phyloP scores from a whole-genome alignment of 2,329 filamentous ascomycete species.

The Hypoxylon rubiginosum region DNA sequence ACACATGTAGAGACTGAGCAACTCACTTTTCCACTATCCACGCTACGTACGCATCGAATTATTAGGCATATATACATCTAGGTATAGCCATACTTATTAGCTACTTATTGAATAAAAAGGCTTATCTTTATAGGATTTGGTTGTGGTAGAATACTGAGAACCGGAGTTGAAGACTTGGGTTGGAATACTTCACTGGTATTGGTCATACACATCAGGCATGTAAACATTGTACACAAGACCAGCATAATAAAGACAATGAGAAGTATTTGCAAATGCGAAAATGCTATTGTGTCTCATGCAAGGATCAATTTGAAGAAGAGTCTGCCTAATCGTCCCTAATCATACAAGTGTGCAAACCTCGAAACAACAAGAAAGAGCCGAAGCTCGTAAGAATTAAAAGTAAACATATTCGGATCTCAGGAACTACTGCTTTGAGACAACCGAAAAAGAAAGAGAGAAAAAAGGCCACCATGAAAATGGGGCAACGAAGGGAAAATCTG shows the following conservation, averaged over 20 bases:
- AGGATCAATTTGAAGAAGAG: background rate
- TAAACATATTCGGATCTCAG: background rate
- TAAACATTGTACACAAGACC: background rate
- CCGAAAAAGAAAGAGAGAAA: background rate
- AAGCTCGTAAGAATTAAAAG: background rate
- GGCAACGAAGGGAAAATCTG: background rate
- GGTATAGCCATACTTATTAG: background rate
- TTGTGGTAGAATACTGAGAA: background rate
- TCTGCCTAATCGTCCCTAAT: background rate
- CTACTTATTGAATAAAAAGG: background rate
- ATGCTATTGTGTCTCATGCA: background rate
- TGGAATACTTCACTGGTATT: background rate
- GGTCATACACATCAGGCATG: background rate
- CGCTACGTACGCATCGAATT: background rate
- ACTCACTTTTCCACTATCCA: background rate
- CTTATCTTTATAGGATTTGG: background rate
- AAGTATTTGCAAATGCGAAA: background rate
- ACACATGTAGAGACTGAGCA: background rate
- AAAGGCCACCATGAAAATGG: background rate
- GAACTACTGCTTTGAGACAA: background rate
- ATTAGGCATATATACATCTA: background rate
- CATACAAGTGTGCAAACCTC: background rate
- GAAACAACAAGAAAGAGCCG: background rate
- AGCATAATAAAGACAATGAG: background rate
- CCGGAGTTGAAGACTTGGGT: background rate